phyloP scores from a whole-genome alignment of 768 basidiomycete genomes.

The Collybiopsis confluens region DNA sequence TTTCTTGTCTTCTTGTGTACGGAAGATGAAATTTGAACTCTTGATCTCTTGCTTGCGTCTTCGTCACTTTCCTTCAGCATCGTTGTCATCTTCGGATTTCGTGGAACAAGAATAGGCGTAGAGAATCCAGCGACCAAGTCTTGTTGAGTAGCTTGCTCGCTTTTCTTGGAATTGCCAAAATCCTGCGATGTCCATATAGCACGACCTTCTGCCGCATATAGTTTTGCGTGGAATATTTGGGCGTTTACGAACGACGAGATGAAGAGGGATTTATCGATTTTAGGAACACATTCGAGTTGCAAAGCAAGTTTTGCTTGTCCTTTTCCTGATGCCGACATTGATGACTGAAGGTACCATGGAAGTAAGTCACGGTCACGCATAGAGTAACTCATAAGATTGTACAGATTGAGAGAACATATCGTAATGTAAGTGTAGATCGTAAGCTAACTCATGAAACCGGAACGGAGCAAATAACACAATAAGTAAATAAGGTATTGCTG shows the following conservation, averaged over 20 bases:
- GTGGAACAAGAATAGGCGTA: slow-evolving; percentile 54
- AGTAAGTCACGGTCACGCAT: no score
- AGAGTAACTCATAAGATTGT: no score
- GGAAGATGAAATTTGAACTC: no score
- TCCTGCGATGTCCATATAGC: slow-evolving; percentile 21
- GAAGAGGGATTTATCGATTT: slow-evolving; percentile 35
- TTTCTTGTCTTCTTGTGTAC: slow-evolving; percentile 6
- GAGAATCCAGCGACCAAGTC: slow-evolving; percentile 34
- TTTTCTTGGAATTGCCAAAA: slow-evolving; percentile 9
- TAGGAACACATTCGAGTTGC: slow-evolving; percentile 21
- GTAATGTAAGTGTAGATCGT: no score
- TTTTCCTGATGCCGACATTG: neutral
- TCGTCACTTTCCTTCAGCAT: slow-evolving; percentile 6
- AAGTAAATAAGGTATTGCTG: no score
- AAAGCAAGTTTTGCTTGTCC: neutral
- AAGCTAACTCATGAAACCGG: no score
- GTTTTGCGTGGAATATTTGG: slow-evolving; percentile 41
- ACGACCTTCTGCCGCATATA: slow-evolving; percentile 39
- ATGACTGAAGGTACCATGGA: no score
- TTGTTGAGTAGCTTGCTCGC: neutral
- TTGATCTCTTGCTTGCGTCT: neutral
- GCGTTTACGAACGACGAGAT: slow-evolving; percentile 45
- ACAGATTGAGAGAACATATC: no score
- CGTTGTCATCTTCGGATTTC: slow-evolving; percentile 20
- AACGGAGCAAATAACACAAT: no score